Percentiles rank a stretch among this genome's conserved stretches.
Conservation (phyloP, 164 flowering plant genomes). For the Annona squamosa region DNA sequence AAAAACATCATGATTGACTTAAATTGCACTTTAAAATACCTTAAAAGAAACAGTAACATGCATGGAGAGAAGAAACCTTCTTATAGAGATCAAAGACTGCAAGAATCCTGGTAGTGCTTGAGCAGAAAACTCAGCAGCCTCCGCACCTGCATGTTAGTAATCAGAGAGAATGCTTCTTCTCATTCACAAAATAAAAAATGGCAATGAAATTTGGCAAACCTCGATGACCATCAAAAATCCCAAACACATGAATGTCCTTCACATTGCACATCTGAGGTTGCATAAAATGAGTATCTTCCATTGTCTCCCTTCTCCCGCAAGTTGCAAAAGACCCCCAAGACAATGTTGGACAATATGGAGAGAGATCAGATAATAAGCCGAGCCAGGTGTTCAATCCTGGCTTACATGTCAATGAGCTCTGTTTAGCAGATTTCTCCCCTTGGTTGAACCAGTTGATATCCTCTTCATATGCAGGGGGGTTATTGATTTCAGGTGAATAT, state of each 20-base stretch:
- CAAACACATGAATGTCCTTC: conserved; percentile 60
- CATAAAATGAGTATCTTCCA: conserved; percentile 93
- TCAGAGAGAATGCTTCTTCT: conserved; percentile 6
- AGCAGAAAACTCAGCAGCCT: conserved; percentile 92
- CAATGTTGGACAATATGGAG: conserved; percentile 49
- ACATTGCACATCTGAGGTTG: conserved; percentile 54
- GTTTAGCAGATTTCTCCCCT: conserved; percentile 43
- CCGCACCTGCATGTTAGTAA: conserved; percentile 60
- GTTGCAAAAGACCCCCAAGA: conserved; percentile 90
- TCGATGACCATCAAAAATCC: conserved; percentile 97
- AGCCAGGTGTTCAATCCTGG: conserved; percentile 24
- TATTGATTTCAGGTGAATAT: conserved; percentile 14
- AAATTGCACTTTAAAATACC: not conserved
- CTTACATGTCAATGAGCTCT: conserved; percentile 17
- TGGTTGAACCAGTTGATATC: conserved; percentile 57
- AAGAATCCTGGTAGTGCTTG: conserved; percentile 69
- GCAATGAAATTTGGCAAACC: conserved; percentile 29
- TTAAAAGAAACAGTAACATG: not conserved
- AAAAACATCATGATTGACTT: conserved; percentile 2
- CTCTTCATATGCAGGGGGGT: conserved; percentile 28
- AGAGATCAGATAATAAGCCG: conserved; percentile 26
- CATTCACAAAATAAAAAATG: not conserved
- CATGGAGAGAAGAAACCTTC: conserved; percentile 34
- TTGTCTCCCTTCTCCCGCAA: conserved; percentile 85
- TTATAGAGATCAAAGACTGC: conserved; percentile 35